These are phyloP conservation scores for Ceratocystis lukuohia DNA, from an alignment of 2,329 filamentous ascomycete species.

Conservation along the genomic window DNA sequence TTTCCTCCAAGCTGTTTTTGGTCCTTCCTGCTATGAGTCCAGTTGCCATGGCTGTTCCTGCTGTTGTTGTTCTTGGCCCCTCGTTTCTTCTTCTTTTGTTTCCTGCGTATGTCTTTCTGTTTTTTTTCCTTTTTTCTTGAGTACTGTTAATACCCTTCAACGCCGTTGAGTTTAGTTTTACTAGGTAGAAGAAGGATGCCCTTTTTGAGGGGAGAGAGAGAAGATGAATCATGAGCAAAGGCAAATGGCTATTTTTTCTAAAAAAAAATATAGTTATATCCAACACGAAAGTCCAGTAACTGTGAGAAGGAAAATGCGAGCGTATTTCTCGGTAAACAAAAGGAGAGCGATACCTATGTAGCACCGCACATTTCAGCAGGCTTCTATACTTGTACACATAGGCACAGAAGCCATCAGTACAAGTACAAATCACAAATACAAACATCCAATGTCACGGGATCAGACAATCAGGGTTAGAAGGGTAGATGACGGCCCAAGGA, in stretches of 20 bases:
- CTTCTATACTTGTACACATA: no score
- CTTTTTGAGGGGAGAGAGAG: neutral
- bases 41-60: neutral
- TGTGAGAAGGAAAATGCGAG: no score
- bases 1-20: neutral
- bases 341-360: no score
- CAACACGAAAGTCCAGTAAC: no score
- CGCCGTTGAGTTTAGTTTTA: neutral
- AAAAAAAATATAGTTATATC: neutral
- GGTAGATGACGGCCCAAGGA: no score
- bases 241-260: neutral
- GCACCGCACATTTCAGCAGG: no score
- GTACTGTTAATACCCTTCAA: conserved; percentile 14
- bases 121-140: conserved; percentile 8
- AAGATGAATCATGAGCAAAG: neutral
- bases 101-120: neutral
- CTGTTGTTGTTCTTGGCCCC: neutral
- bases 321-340: no score
- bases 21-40: neutral
- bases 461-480: no score
- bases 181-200: conserved; percentile 1
- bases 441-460: no score
- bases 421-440: no score
- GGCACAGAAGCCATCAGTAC: no score
- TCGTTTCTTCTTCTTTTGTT: neutral